Base-by-base conservation (phyloP, 805 yeast genomes). In the Ogataea zsoltii region DNA sequence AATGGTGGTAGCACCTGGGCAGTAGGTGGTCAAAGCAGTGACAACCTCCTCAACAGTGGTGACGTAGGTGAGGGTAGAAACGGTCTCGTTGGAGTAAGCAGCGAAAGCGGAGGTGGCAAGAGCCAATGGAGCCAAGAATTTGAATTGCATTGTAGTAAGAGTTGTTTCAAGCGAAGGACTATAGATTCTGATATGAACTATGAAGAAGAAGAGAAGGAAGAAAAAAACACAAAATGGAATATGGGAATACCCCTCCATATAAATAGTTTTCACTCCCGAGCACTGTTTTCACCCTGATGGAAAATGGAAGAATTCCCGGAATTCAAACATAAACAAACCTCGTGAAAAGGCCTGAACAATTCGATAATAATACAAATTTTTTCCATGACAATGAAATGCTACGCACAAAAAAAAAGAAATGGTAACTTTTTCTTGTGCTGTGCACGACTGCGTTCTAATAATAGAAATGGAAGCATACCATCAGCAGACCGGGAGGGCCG, bases 11-110 rank as follows among this genome's bases (percentile, higher is more conserved):
- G 95, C 70, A 53, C 62, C 71, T 67, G 96, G 95, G 71, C 95
- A 87, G 85, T 83, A 86, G 59, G 95, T 86, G 71, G 86, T 80
- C 78, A 72, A 77, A 62, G 73, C 83, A 61, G 88, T 80, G 63
- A 84, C 88, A 52, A 81, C 82, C 53, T 77, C 76, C 40, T 63
- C 56, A 54, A 66, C 57, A 59, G 74, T 70, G 55, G 72, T 65
- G 50, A 61, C 67, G 68, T 63, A 66, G 55, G 78, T 71, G 67
- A 75, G 64, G 63, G 77, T 72, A 53, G 79, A 68, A 55, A 72
- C 69, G 70, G 75, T 73, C 48, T 58, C 61, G 63, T 68, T 66
- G 47, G 76, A 69, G 63, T 71, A 70, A 54, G 65, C 75, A 53
- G 76, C 77, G 49, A 71, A 58, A 61, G 77, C 72, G 50, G 76